Base-by-base conservation (phyloP, 2,329 filamentous ascomycete species). In the Penicillium verrucosum region DNA sequence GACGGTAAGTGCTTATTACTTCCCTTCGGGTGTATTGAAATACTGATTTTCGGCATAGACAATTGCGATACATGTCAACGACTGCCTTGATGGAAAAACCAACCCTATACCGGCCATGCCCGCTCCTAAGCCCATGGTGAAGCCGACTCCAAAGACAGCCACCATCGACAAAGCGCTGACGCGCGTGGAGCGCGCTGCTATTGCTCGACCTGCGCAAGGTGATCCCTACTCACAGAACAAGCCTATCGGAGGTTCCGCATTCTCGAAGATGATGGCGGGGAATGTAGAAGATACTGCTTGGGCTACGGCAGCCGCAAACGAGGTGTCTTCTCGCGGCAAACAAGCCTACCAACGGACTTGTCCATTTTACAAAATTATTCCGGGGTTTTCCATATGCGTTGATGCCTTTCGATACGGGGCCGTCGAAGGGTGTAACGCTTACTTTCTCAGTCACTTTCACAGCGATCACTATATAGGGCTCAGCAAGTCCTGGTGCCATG, bases 361-460 rank as follows among this genome's bases (percentile, higher is more conserved):
- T 69, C 94, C 94, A 0, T 99, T 99, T 68, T 99, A 99, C 79
- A 99, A 99, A 74, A 97, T 97, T 61, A 87, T 99, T 77, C 92
- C 93, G 0, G 92, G 91, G 0, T 89, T 97, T 67, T 90, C 83
- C 61, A 95, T 97, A 51, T 95, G 91, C 56, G 94, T 99, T 0
- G 94, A 99, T 73, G 94, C 94, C 0, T 96, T 99, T 69, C 86
- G 93, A 21, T 99, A 97, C 68, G 94, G 94, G 2, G 91, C 92
- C 4, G 90, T 99, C 0, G 83, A 95, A 69, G 92, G 91, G 0
- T 96, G 92, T 72, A 88, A 89, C 52, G 94, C 93, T 1, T 99
- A 99, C 71, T 99, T 99, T 65, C 82, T 99, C 11, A 97, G 92
- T 66, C 94, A 99, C 70, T 99, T 97, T 65, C 94, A 99, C 74